Evolutionary conservation across 495 filamentous ascomycete species (phyloP).

Genomic region (Penicillium subrubescens): DNA sequence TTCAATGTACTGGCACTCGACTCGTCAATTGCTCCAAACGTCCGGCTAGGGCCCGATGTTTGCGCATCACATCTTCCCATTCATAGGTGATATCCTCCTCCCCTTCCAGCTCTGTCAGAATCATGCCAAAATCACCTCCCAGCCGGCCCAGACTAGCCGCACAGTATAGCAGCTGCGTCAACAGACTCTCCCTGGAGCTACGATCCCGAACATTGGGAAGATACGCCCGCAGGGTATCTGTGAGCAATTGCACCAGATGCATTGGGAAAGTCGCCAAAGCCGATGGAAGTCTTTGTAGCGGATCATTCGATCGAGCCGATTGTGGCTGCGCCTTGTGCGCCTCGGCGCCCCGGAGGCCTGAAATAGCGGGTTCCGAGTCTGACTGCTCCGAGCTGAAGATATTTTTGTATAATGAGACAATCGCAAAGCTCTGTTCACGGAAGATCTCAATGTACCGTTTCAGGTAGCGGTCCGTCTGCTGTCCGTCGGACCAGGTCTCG

Average conservation of each 20-base stretch:
- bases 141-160: constrained; percentile 89
- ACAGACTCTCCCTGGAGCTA: constrained; percentile 75
- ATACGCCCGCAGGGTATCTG: constrained; percentile 75
- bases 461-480: constrained; percentile 91
- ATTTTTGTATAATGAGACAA: constrained; percentile 86
- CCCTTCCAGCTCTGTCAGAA: constrained; percentile 70
- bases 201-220: constrained; percentile 82
- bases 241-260: constrained; percentile 80
- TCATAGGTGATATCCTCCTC: constrained; percentile 56
- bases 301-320: constrained; percentile 46
- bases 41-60: constrained; percentile 84
- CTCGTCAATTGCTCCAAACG: constrained; percentile 78
- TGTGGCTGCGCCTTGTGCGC: constrained; percentile 31
- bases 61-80: constrained; percentile 91
- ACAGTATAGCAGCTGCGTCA: constrained; percentile 95
- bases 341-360: constrained; percentile 39
- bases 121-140: constrained; percentile 90
- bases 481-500: constrained; percentile 67
- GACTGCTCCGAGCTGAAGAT: constrained; percentile 70
- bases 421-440: constrained; percentile 95
- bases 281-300: constrained; percentile 69
- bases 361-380: constrained; percentile 35
- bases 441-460: constrained; percentile 98
- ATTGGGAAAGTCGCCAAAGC: constrained; percentile 83
- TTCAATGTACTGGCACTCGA: constrained; percentile 27